Evolutionary conservation across 177 flowering plant genomes (phyloP), one percentile per base, ranked within the genome.

Genomic region (Vitis hybrid): DNA sequence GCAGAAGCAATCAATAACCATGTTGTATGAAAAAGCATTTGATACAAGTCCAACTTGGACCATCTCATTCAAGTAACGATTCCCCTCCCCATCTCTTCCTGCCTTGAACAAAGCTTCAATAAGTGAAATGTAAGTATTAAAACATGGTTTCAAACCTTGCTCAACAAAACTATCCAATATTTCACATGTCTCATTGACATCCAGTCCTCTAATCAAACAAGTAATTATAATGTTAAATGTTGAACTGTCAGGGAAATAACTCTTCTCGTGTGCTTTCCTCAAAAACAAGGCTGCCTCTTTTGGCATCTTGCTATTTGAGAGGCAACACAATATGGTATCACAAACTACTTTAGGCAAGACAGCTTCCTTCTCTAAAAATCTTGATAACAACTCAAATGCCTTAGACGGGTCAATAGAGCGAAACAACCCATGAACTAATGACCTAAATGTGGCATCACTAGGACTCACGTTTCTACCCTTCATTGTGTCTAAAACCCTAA

Each of bases 341-440:
- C 83, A 86, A 74, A 80, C 86, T 57, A 79, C 69, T 76, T 82
- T 81, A 63, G 74, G 80, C 62, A 88, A 74, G 48, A 68, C 11
- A 15, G 79, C 77, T 65, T 83, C 79, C 66, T 49, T 74, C 66
- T 84, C 86, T 57, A 89, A 58, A 76, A 82, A 87, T 0, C 51
- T 68, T 27, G 71, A 68, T 18, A 91, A 71, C 71, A 84, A 56
- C 69, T 86, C 76, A 72, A 89, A 85, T 12, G 96, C 99, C 71
- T 80, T 61, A 9, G 32, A 13, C 3, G 92, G 84, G 9, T 71
- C 74, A 64, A 71, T 58, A 69, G 82, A 78, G 56, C 90, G 87
- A 69, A 93, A 91, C 11, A 84, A 81, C 15, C 99, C 98, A 73
- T 91, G 88, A 72, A 91, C 81, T 82, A 93, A 82, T n/a, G 98